phyloP scores from a whole-genome alignment of 2,329 filamentous ascomycete genomes.

The Chaetomium globosum region DNA sequence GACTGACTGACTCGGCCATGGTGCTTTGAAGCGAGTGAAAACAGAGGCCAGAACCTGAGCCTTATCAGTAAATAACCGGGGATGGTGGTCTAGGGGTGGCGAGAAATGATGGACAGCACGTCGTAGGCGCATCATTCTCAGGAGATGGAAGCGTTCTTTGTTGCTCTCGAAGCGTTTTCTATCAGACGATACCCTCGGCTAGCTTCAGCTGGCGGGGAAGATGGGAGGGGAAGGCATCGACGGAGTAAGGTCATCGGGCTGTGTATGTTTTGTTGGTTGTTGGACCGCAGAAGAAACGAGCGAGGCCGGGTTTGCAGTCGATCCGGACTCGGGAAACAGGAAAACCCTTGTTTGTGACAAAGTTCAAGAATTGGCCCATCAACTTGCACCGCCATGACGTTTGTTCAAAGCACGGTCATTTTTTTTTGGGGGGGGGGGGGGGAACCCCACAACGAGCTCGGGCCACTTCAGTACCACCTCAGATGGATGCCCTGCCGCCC shows the following conservation, averaged over 20 bases:
- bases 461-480: not conserved
- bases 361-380: not conserved
- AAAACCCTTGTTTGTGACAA: not conserved
- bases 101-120: not conserved
- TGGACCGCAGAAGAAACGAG: not conserved
- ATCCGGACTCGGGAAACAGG: not conserved
- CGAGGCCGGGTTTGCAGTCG: not conserved
- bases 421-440: too few species aligned
- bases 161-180: not conserved
- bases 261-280: too few species aligned
- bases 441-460: not conserved
- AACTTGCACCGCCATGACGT: not conserved
- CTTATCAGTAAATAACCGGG: not conserved
- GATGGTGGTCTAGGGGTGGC: not conserved
- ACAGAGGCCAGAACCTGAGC: too few species aligned
- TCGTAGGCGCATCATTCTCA: not conserved
- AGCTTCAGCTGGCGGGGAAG: not conserved
- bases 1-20: not conserved
- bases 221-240: not conserved
- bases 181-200: not conserved
- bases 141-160: not conserved
- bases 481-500: not conserved
- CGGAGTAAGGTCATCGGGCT: too few species aligned
- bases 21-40: not conserved
- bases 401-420: not conserved